Evolutionary conservation across 257 asterid genomes (phyloP), one percentile per base, ranked within the genome.

Genomic region (Nicotiana tabacum): DNA sequence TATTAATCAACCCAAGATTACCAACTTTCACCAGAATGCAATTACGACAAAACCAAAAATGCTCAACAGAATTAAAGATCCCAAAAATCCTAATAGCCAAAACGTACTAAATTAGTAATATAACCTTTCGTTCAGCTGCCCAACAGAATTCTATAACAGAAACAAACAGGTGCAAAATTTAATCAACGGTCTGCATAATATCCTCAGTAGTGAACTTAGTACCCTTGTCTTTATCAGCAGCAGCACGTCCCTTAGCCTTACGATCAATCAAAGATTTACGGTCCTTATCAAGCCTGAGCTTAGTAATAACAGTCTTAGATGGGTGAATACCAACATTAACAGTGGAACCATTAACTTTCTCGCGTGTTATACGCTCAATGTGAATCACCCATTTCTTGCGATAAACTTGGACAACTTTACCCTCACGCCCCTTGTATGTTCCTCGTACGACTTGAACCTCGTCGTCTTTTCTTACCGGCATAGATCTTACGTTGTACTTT

Each of bases 351-450:
- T 92, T 92, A 24, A 90, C 93, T 84, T 91, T 92, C 95, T 92
- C 97, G 5, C 97, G 86, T 1, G 97, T 92, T 69, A 92, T 92
- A 35, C 95, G 90, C 82, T 92, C 95, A 69, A 92, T 87, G 84
- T 91, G 95, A 83, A 91, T 91, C 1, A 92, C 97, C 97, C 97
- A 92, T 62, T 91, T 91, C 90, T 90, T 91, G 2, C 95, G 92
- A 87, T 92, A 92, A 2, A 91, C 97, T 58, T 91, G 94, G 35
- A 89, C 91, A 2, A 91, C 88, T 82, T 92, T 92, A 0, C 97
- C 95, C 53, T 92, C 95, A 18, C 97, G 92, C 9, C 94, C 95
- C 83, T 90, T 91, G 91, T 89, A 92, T 80, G 97, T 92, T 0
- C 97, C 97, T 1, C 94, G 90, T 9, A 91, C 93, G 0, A 92